These are phyloP conservation scores for Selenicereus undatus DNA, from an alignment of 148 eudicot genomes.

Conservation along the genomic window DNA sequence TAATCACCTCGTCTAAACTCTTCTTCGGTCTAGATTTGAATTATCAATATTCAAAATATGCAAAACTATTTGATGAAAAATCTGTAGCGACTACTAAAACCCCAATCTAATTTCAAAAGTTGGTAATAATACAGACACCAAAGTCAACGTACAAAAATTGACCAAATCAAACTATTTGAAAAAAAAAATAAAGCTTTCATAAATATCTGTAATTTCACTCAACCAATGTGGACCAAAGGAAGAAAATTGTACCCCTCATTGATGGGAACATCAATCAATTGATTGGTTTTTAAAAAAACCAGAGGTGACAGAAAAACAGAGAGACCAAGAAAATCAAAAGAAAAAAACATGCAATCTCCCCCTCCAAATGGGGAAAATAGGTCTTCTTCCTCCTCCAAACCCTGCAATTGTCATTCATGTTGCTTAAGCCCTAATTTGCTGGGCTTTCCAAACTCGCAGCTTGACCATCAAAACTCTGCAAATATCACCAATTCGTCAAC, in stretches of 20 bases:
- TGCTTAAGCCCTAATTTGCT: conserved; percentile 28
- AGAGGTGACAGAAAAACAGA: not conserved
- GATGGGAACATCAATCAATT: not conserved
- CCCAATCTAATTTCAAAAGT: not conserved
- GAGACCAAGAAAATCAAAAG: not conserved
- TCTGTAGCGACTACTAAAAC: not conserved
- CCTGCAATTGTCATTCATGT: conserved; percentile 39
- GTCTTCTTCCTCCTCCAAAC: conserved; percentile 20
- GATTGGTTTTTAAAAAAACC: not conserved
- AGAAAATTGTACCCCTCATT: not conserved
- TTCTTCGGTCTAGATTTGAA: no score
- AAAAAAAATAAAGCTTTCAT: not conserved
- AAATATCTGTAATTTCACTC: not conserved
- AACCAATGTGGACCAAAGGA: not conserved
- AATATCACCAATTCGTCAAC: conserved; percentile 22
- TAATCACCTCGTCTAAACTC: no score
- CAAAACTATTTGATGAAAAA: no score
- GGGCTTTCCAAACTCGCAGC: conserved; percentile 1
- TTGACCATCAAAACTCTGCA: conserved; percentile 25
- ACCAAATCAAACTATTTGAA: conserved; percentile 12
- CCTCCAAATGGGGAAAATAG: conserved; percentile 37
- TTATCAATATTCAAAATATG: no score
- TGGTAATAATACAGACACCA: not conserved
- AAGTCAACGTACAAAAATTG: conserved; percentile 27
- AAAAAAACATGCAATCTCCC: conserved; percentile 37